Percentiles rank a stretch among this genome's conserved stretches.
These are phyloP conservation scores for Diaporthe citriasiana DNA, from an alignment of 2,329 filamentous ascomycete genomes.

Conservation along the genomic window DNA sequence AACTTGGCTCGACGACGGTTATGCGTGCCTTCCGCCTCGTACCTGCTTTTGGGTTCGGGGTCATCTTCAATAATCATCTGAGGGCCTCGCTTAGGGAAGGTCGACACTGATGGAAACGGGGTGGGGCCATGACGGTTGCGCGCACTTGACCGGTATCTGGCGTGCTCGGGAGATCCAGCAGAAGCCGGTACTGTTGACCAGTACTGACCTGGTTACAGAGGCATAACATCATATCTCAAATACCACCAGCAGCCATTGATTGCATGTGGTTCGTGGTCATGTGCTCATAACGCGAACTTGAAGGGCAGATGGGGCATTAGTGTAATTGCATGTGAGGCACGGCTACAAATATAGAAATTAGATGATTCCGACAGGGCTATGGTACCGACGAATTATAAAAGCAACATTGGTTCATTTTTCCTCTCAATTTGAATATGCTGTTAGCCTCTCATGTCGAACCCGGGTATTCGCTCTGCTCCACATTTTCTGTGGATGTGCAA, in stretches of 20 bases:
- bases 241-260: not conserved
- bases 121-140: not conserved
- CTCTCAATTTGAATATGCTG: not conserved
- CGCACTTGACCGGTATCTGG: not conserved
- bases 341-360: not conserved
- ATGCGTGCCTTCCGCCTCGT: conserved; percentile 21
- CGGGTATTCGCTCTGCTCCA: not conserved
- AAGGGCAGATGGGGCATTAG: not conserved
- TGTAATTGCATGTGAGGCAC: too few relatives aligned
- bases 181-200: not conserved
- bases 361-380: not conserved
- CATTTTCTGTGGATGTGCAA: not conserved
- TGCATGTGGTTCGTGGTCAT: not conserved
- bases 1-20: conserved; percentile 11
- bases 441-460: too few relatives aligned
- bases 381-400: too few relatives aligned
- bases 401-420: not conserved
- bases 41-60: conserved; percentile 16
- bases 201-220: not conserved
- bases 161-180: not conserved
- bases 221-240: not conserved
- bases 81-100: not conserved
- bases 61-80: conserved; percentile 22
- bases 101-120: not conserved
- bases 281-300: not conserved